Evolutionary conservation across 352 stramenopile genomes (phyloP).

Genomic region (Phytopythium vexans): DNA sequence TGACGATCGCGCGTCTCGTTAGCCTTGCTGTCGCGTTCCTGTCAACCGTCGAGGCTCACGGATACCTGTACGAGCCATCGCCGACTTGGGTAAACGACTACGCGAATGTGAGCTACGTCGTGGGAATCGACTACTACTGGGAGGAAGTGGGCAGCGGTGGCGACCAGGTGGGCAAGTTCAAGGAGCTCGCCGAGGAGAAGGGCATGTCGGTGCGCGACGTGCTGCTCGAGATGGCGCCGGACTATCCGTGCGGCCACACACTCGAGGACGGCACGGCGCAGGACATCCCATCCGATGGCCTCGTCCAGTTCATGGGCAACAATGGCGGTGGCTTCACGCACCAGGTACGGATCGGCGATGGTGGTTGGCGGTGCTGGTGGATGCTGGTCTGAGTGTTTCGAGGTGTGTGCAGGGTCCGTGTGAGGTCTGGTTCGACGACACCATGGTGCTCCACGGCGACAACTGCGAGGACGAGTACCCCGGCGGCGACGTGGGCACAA

Average conservation of each 20-base stretch:
- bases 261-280: conserved; percentile 10
- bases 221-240: conserved; percentile 17
- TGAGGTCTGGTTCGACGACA: conserved; percentile 45
- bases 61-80: conserved; percentile 16
- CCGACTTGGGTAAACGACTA: conserved; percentile 10
- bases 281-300: conserved; percentile 21
- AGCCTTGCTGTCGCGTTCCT: neutral
- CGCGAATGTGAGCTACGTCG: conserved; percentile 11
- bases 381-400: no score
- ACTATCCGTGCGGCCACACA: conserved; percentile 23
- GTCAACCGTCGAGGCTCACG: conserved; percentile 10
- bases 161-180: conserved; percentile 15
- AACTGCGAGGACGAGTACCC: conserved; percentile 33
- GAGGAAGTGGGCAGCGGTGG: conserved; percentile 14
- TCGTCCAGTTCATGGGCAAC: conserved; percentile 24
- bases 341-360: conserved; percentile 6
- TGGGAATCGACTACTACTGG: conserved; percentile 22
- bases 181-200: conserved; percentile 16
- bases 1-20: no score
- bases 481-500: conserved; percentile 11
- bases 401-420: conserved; percentile 25
- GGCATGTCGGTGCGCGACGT: conserved; percentile 21
- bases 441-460: conserved; percentile 26
- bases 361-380: neutral
- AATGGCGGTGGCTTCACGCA: conserved; percentile 27